A percentile compares a stretch with the other conserved stretches of the same genome.
Conservation (phyloP, 306 rosid species). For the Inga leiocalycina region DNA sequence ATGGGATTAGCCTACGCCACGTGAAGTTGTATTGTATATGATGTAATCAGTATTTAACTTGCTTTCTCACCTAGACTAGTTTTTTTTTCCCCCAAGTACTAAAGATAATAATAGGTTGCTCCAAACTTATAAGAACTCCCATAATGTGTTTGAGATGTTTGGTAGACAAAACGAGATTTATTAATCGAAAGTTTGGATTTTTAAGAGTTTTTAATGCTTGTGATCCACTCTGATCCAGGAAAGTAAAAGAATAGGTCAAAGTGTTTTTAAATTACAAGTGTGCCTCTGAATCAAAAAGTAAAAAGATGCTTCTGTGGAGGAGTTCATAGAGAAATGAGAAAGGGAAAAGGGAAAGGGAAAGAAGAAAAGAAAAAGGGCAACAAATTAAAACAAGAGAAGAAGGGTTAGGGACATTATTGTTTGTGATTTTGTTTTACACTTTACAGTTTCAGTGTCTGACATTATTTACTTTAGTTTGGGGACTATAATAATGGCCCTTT, state of each 20-base stretch:
- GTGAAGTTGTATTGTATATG: not conserved
- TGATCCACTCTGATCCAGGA: not conserved
- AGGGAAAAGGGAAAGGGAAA: not conserved
- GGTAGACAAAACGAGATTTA: not conserved
- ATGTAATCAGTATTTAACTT: not conserved
- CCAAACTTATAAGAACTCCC: not conserved
- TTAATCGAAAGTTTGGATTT: not conserved
- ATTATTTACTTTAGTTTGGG: constrained; percentile 28
- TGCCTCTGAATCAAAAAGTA: constrained; percentile 23
- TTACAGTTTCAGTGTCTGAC: constrained; percentile 29
- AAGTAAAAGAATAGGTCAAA: not conserved
- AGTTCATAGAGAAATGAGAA: constrained; percentile 16
- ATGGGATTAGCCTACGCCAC: constrained; percentile 20
- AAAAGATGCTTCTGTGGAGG: not conserved
- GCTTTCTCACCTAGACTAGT: not conserved
- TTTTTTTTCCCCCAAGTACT: not conserved
- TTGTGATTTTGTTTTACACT: not conserved
- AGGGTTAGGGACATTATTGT: not conserved
- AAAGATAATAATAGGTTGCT: not conserved
- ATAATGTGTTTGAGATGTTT: not conserved
- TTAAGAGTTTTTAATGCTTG: not conserved
- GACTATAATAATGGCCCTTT: not conserved
- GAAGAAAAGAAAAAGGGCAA: not conserved
- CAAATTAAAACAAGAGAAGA: not conserved
- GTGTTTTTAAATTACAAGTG: not conserved